phyloP scores from a whole-genome alignment of 176 grass and related monocot species.

The Thinopyrum elongatum region DNA sequence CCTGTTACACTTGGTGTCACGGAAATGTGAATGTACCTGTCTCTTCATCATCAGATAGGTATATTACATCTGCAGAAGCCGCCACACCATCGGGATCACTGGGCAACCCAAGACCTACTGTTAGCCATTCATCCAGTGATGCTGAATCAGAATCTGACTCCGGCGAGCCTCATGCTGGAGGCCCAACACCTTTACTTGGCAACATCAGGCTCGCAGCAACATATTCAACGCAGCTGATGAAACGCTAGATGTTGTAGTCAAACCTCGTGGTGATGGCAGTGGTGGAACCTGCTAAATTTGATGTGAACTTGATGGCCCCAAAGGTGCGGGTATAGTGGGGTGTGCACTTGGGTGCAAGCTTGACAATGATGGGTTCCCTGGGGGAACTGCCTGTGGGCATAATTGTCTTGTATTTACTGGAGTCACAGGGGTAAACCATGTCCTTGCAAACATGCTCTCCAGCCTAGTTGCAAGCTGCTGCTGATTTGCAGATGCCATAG shows the following conservation, averaged over 20 bases:
- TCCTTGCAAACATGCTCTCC: too few relatives aligned
- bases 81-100: neutral
- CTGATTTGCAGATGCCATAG: too few relatives aligned
- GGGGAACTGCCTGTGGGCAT: too few relatives aligned
- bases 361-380: neutral
- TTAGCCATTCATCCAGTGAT: conserved; percentile 40
- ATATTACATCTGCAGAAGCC: conserved; percentile 10
- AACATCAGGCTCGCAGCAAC: too few relatives aligned
- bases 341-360: neutral
- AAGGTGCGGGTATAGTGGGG: neutral
- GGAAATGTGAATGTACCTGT: too few relatives aligned
- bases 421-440: too few relatives aligned
- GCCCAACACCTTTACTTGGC: neutral
- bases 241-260: neutral
- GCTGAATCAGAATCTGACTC: neutral
- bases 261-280: neutral
- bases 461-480: too few relatives aligned
- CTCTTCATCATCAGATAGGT: conserved; percentile 41
- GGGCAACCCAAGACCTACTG: conserved; percentile 25
- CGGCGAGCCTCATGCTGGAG: conserved; percentile 3
- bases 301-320: neutral
- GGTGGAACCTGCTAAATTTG: neutral
- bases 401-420: too few relatives aligned
- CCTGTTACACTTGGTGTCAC: too few relatives aligned
- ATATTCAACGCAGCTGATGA: neutral